Evolutionary conservation across 1,284 basidiomycete genomes (phyloP).

Genomic region (Heterobasidion occidentale): DNA sequence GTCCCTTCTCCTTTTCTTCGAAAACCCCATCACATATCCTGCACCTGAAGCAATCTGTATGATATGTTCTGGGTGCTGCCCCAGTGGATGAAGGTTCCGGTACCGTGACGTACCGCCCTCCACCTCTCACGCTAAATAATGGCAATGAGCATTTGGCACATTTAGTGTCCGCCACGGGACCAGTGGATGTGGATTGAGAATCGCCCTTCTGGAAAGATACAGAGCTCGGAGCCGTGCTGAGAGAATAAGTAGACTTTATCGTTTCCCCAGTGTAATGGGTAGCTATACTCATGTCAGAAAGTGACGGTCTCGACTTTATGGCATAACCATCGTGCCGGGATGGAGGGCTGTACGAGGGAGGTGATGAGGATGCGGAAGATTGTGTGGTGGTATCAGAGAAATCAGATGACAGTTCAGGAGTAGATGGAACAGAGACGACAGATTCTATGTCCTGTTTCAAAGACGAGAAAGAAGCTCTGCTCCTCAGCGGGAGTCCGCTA

Average conservation of each 20-base stretch:
- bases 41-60: constrained; percentile 69
- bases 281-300: neutral
- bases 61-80: constrained; percentile 49
- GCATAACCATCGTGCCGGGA: constrained; percentile 8
- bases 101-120: constrained; percentile 59
- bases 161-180: constrained; percentile 18
- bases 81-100: constrained; percentile 38
- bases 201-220: constrained; percentile 17
- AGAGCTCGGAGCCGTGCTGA: constrained; percentile 3
- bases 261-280: constrained; percentile 6
- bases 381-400: constrained; percentile 46
- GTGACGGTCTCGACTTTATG: constrained; percentile 1
- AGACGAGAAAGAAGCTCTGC: constrained; percentile 14
- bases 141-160: constrained; percentile 51
- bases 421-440: constrained; percentile 26
- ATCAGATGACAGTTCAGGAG: constrained; percentile 57
- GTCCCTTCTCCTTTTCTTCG: constrained; percentile 49
- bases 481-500: constrained; percentile 6
- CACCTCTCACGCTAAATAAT: constrained; percentile 47
- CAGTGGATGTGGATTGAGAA: constrained; percentile 14
- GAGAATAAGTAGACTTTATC: constrained; percentile 1
- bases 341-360: constrained; percentile 32
- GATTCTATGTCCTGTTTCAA: constrained; percentile 16
- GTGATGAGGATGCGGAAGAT: constrained; percentile 50
- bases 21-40: constrained; percentile 55